Evolutionary conservation across 2,329 filamentous ascomycete genomes (phyloP), one percentile per base, ranked within the genome.

Genomic region (Alternaria arborescens): DNA sequence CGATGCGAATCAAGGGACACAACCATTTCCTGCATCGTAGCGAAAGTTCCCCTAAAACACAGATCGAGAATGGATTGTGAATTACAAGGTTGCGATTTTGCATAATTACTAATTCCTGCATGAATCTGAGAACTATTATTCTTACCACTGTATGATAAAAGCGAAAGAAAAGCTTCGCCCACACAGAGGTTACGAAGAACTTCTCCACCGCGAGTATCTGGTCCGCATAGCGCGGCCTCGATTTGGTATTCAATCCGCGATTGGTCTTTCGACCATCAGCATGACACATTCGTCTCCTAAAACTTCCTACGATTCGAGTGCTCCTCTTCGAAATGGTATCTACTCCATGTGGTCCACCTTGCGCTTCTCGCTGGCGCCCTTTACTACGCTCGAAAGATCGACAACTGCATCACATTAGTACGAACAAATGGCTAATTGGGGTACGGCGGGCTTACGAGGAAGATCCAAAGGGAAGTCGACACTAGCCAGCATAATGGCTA

Each of bases 381-480:
- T 83, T 71, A 84, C 74, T 48, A 82, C 62, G 18, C 70, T 69
- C 3, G 80, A 82, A 5, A 84, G 72, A 66, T 84, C 81, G 56
- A 81, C 78, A 42, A 84, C 81, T 81, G 41, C 14, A 52, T 22
- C 16, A 1, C 5, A 18, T 69, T 55, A 69, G 59, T 20, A 32
- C 5, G 6, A 36, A n/a, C 7, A 55, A 30, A 43, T n/a, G 12
- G 12, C 26, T 8, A 11, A 10, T 8, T 4, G 8, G 14, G 10
- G 12, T 18, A 30, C 3, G 2, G 38, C 8, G 16, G 11, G 67
- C 74, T 70, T 68, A 77, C 74, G 68, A 55, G 85, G 85, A 22
- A 87, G 66, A 44, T 77, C 74, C 58, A 85, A 79, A 1, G 85
- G 85, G 61, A 87, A 85, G 52, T 85, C 85, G n/a, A 61, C 58